Conservation (phyloP, 2,329 filamentous ascomycete species). For the Sporothrix pseudoabietina region DNA sequence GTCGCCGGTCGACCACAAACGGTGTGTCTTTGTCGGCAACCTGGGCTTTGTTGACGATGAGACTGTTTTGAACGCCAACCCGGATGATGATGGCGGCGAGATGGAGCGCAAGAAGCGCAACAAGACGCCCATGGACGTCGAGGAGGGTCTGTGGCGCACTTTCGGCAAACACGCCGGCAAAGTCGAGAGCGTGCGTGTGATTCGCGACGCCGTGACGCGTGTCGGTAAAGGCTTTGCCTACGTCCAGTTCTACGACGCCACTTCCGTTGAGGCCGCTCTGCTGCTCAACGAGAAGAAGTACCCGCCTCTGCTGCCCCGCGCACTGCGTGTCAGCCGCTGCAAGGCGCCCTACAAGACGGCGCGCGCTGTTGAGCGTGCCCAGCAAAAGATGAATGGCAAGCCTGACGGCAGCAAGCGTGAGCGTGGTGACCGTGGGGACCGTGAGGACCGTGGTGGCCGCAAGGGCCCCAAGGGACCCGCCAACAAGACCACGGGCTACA, state of each 20-base stretch:
- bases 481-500: constrained; percentile 56
- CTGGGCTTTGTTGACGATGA: constrained; percentile 95
- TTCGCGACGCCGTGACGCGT: constrained; percentile 84
- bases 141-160: constrained; percentile 88
- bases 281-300: constrained; percentile 89
- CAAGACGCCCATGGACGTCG: constrained; percentile 77
- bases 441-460: constrained; percentile 32
- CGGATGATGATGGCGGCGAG: constrained; percentile 59
- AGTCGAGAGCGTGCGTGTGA: constrained; percentile 90
- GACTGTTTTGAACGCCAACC: constrained; percentile 62
- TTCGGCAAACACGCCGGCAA: constrained; percentile 73
- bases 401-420: neutral
- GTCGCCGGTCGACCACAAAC: constrained; percentile 75
- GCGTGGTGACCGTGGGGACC: neutral
- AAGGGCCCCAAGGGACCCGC: neutral
- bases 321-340: constrained; percentile 82
- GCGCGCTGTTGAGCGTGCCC: constrained; percentile 51
- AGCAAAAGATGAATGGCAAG: constrained; percentile 18
- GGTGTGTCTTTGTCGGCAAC: constrained; percentile 96
- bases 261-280: constrained; percentile 87
- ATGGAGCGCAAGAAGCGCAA: constrained; percentile 53
- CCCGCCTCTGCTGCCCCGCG: constrained; percentile 87
- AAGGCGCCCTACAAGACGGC: constrained; percentile 68
- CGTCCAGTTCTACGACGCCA: constrained; percentile 89
- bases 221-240: constrained; percentile 98